Evolutionary conservation across 2,329 filamentous ascomycete species (phyloP).

Genomic region (Lizonia empirigonia): DNA sequence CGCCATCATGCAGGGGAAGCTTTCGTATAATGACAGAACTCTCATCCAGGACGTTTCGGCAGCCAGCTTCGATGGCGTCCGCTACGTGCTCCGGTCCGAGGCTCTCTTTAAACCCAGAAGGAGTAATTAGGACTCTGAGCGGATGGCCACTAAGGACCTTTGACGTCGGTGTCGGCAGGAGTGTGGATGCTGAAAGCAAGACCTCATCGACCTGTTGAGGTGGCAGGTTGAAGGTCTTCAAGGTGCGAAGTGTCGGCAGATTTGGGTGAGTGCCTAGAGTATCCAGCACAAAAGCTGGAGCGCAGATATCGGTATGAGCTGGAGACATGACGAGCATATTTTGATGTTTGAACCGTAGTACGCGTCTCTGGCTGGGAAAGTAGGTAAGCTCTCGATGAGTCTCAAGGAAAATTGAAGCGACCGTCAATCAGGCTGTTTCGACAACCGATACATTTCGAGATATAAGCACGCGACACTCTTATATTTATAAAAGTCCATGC

Average conservation of each 20-base stretch:
- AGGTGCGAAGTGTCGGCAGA: slow-evolving; percentile 24
- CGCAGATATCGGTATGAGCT: slow-evolving; percentile 4
- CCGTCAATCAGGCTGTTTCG: slow-evolving; percentile 3
- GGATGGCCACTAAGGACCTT: slow-evolving; percentile 28
- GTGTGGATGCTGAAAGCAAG: slow-evolving; percentile 23
- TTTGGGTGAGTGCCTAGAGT: slow-evolving; percentile 15
- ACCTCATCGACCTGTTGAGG: slow-evolving; percentile 24
- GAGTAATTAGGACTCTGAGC: slow-evolving; percentile 54
- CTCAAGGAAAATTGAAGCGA: slow-evolving; percentile 6
- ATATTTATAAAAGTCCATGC: slow-evolving; percentile 15
- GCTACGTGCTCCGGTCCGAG: slow-evolving; percentile 57
- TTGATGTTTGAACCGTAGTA: not conserved
- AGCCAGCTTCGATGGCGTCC: slow-evolving; percentile 57
- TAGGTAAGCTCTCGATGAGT: not conserved
- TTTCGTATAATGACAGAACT: slow-evolving; percentile 54
- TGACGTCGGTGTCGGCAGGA: slow-evolving; percentile 27
- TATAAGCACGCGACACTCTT: slow-evolving; percentile 23
- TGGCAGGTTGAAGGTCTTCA: slow-evolving; percentile 32
- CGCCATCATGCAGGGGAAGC: slow-evolving; percentile 59
- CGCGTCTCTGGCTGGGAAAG: not conserved
- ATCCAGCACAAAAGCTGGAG: slow-evolving; percentile 5
- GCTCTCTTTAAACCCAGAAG: slow-evolving; percentile 62
- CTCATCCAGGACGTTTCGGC: slow-evolving; percentile 50
- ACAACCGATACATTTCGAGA: slow-evolving; percentile 8
- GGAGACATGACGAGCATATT: slow-evolving; percentile 24